These are phyloP conservation scores for Phalaenopsis equestris DNA, from an alignment of 106 monocot species.

Conservation along the genomic window DNA sequence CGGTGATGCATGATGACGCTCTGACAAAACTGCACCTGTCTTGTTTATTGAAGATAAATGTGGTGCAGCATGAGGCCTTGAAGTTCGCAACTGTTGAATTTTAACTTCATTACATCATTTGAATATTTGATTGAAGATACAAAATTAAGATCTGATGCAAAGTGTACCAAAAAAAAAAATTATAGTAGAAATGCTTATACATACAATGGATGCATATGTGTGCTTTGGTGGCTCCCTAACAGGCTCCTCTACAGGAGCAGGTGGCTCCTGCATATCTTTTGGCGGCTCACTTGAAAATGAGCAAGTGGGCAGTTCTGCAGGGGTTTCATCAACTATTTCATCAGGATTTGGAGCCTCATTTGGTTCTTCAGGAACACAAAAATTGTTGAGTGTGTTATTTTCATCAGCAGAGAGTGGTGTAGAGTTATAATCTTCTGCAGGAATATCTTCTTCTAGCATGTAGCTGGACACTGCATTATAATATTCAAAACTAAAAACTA, in stretches of 20 bases:
- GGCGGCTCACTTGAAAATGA: conserved; percentile 28
- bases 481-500: not conserved
- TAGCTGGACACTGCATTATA: conserved; percentile 30
- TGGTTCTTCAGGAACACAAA: conserved; percentile 30
- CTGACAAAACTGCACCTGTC: conserved; percentile 21
- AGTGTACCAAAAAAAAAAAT: not conserved
- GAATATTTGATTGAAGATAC: not conserved
- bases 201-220: conserved; percentile 87
- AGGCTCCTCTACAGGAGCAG: conserved; percentile 26
- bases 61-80: conserved; percentile 35
- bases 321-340: conserved; percentile 37
- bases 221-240: conserved; percentile 50
- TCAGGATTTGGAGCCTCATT: conserved; percentile 30
- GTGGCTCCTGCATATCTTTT: conserved; percentile 17
- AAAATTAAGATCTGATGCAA: not conserved
- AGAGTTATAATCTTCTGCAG: conserved; percentile 10
- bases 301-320: conserved; percentile 26
- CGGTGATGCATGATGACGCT: conserved; percentile 34
- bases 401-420: conserved; percentile 31
- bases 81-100: conserved; percentile 42
- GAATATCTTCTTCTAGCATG: conserved; percentile 25
- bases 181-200: not conserved
- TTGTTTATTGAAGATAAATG: conserved; percentile 24
- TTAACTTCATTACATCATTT: not conserved
- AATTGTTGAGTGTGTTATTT: conserved; percentile 30